Conservation (phyloP, 208 protist genomes). For the Porcisia deanei region DNA sequence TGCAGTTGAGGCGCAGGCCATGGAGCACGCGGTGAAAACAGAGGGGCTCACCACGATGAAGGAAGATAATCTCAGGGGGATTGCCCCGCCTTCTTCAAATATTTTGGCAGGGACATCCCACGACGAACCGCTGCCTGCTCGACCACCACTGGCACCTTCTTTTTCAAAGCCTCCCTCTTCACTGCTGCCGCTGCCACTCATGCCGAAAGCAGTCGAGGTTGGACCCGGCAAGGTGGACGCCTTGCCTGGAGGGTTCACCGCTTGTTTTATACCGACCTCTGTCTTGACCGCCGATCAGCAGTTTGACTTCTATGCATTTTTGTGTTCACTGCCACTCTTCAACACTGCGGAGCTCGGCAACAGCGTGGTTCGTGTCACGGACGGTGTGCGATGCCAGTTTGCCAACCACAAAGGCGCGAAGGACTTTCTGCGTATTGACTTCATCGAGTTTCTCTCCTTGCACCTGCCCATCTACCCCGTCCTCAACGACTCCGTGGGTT, state of each 20-base stretch:
- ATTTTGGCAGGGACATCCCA: not conserved
- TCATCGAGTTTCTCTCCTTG: conserved; percentile 31
- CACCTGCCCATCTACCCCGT: conserved; percentile 32
- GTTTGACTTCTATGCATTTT: conserved; percentile 27
- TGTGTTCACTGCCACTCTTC: conserved; percentile 39
- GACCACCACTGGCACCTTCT: not conserved
- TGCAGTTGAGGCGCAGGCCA: not conserved
- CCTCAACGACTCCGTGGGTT: conserved; percentile 3
- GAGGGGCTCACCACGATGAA: not conserved
- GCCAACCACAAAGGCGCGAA: conserved; percentile 26
- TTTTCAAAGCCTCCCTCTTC: conserved; percentile 8
- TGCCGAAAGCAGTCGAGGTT: not conserved
- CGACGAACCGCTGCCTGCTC: not conserved
- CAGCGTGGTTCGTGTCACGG: conserved; percentile 19
- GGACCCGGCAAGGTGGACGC: not conserved
- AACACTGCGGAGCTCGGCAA: conserved; percentile 21
- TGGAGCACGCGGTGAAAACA: not conserved
- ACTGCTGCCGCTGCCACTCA: not conserved
- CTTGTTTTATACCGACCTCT: conserved; percentile 40
- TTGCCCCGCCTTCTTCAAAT: not conserved
- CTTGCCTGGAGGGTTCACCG: conserved; percentile 10
- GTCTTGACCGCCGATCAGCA: conserved; percentile 25
- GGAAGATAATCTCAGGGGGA: not conserved
- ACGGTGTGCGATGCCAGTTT: conserved; percentile 40
- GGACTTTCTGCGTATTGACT: conserved; percentile 43